Base-by-base conservation (phyloP, 345 rosid genomes). In the Laguncularia racemosa region DNA sequence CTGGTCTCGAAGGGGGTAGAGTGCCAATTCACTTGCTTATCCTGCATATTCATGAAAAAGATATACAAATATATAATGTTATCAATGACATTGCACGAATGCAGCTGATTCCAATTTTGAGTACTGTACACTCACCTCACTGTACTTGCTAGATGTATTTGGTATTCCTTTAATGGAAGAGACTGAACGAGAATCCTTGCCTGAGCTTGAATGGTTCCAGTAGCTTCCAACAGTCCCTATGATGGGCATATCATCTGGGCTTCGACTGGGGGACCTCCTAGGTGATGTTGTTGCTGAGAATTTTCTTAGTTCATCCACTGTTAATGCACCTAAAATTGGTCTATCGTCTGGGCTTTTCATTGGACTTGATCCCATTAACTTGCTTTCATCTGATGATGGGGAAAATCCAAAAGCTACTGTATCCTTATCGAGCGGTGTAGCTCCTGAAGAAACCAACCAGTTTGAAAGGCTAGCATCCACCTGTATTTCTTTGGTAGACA, bases 401-500 rank as follows among this genome's bases (percentile, higher is more conserved):
- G 26, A 48, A 7, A 73, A 21, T 63, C 55, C 64, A 2, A 58
- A 45, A 50, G 66, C 62, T 44, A 23, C 50, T 12, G 76, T 58
- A 63, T 67, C 68, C 58, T 71, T 86, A 45, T 70, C 77, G 6
- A 60, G 48, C 2, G 83, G 75, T n/a, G 81, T 77, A 15, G 70
- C 66, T 66, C 78, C 88, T 16, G 85, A 68, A 47, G 92, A 82
- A 67, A 77, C 63, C 72, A 93, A 54, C 99, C 99, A 93, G 19
- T 78, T 90, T 8, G 97, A 90, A 67, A 95, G 93, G 78, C 99
- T 95, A 59, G 97, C 84, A 64, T 90, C 91, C 60, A 88, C 86
- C 6, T 77, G 72, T 15, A 78, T 28, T 47, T 78, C 91, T 65
- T 72, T 78, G 62, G 53, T 61, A 51, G 67, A 57, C 64, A 78